Evolutionary conservation across 352 stramenopile genomes (phyloP), one percentile per base, ranked within the genome.

Genomic region (Nothophytophthora sp.): DNA sequence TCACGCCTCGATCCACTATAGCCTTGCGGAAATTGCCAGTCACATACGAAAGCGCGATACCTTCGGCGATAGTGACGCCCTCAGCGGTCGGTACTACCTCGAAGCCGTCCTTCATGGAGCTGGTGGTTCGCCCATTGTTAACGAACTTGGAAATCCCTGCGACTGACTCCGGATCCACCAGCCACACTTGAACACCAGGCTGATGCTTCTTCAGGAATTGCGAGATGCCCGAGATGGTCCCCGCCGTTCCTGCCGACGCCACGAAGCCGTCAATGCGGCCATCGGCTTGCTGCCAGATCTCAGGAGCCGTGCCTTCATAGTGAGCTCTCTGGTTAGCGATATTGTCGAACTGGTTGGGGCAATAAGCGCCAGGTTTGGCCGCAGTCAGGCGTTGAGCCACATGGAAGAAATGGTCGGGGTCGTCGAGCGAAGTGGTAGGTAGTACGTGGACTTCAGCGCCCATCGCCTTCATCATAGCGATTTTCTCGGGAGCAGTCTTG

Each of bases 241-340:
- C 94, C 0, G 91, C n/a, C 1, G 96, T 99, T 4, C 84, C 81
- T 0, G 82, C 76, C 0, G 94, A 95, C n/a, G 80, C 76, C 6
- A 98, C 69, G 24, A 99, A 91, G 24, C 96, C 92, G 48, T 98
- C 90, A 19, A 98, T 68, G 6, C 83, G 68, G 13, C 96, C 93
- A 34, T 82, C 54, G 1, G 90, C 90, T 51, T 97, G 93, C 20
- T 75, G 36, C 81, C 83, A 96, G 49, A 95, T 97, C 73, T 98
- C 91, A 0, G 88, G 87, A 0, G 88, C 92, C 0, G 91, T 98
- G 9, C 63, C 73, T 34, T 63, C 46, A 56, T 88, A 90, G 53
- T 96, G 86, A 3, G 86, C 79, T 4, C 50, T 56, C 62, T 82
- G 77, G 40, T 92, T 96, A 2, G 79, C 83, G 3, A 63, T 58